Base-by-base conservation (phyloP, 2,329 filamentous ascomycete species). In the Cladophialophora psammophila region DNA sequence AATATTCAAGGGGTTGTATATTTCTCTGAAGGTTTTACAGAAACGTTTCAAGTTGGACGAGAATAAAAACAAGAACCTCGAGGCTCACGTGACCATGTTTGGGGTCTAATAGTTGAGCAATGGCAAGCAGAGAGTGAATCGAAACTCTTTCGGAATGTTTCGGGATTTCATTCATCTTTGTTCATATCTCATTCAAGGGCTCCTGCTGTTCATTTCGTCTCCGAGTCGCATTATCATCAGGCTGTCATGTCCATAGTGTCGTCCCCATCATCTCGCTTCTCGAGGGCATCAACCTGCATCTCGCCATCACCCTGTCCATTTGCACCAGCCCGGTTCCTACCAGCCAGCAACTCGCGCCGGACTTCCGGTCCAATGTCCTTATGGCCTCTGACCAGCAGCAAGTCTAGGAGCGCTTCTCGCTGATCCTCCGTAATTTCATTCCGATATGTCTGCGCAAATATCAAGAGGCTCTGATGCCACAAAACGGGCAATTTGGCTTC, bases 371-470 rank as follows among this genome's bases (percentile, higher is more conserved):
- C 93, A 71, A 99, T 97, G 67, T 90, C 87, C 68, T 89, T 88
- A 80, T 99, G 95, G 0, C 94, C 94, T 68, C 94, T 88, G 3
- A 89, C 90, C 52, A 97, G 83, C 18, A 99, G 82, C 67, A 99
- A 80, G 80, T 99, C 95, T 5, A 99, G 82, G 59, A 99, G 81
- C 0, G 93, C 92, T 80, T 99, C 94, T 73, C 94, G 85, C 82
- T 97, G 94, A 73, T 97, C 94, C 78, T 97, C 94, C 1, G 93
- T 97, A 73, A 97, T 94, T 78, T 98, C 94, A 73, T 97, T 96
- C 75, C 93, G 90, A 81, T 98, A 99, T 64, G 94, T 86, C 80
- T 97, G 91, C 32, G 95, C 93, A 80, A 99, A 99, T 1, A 92
- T 91, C 63, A 99, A 81, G 35, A 99, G 83, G 73, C 91, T 93